Conservation (phyloP, 2,329 filamentous ascomycete species). For the Fusarium sp. region DNA sequence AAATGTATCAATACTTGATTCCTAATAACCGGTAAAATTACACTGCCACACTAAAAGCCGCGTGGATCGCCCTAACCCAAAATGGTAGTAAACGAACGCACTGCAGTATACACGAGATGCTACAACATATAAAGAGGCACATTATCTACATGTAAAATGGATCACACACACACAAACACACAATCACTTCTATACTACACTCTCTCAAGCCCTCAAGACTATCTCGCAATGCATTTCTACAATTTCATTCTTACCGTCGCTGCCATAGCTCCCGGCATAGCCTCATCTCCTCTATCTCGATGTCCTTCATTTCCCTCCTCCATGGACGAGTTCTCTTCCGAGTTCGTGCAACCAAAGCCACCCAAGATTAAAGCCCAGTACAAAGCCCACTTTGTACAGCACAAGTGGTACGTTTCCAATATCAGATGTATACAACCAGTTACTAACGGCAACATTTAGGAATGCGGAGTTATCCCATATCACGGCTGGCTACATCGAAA, state of each 20-base stretch:
- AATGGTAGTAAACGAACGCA: conserved; percentile 17
- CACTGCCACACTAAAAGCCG: neutral
- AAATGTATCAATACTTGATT: neutral
- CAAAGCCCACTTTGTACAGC: conserved; percentile 54
- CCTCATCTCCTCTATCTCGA: neutral
- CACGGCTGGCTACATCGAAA: conserved; percentile 53
- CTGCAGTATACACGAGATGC: neutral
- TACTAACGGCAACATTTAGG: conserved; percentile 40
- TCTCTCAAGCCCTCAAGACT: neutral
- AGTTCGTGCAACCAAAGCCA: conserved; percentile 52
- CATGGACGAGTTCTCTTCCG: conserved; percentile 48
- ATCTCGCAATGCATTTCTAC: neutral
- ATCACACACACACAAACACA: neutral
- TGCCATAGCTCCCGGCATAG: neutral
- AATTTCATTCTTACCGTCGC: neutral
- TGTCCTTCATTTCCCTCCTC: conserved; percentile 49
- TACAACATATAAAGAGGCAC: neutral
- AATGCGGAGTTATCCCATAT: conserved; percentile 57
- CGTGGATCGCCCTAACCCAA: neutral
- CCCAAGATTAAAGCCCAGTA: conserved; percentile 52
- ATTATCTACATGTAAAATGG: accelerated
- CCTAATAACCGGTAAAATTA: too few species aligned
- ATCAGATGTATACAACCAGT: neutral
- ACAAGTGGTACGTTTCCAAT: conserved; percentile 52
- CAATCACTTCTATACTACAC: neutral